Base-by-base conservation (phyloP, 2,329 filamentous ascomycete species). In the Periglandula ipomoeae region DNA sequence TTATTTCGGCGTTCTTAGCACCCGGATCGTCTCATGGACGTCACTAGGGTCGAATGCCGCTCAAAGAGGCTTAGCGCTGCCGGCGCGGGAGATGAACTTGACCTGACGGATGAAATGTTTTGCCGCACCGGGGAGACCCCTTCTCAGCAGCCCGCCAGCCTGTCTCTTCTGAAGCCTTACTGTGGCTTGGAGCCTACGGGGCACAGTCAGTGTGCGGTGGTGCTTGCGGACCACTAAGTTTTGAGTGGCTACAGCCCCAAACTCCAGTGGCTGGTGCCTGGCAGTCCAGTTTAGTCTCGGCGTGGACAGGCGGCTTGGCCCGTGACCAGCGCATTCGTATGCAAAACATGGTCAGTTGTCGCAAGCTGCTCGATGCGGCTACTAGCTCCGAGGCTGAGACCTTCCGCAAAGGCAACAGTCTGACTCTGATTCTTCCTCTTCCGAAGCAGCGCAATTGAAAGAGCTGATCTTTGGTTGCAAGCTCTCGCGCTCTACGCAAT, bases 21-120 rank as follows among this genome's bases (percentile, higher is more conserved):
- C 56, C 59, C 57, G 60, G 48, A 53, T 60, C 56, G 52, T 56
- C 55, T 56, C 59, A 62, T 56, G 23, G 27, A 44, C 50, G 48
- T 52, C 27, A 35, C 34, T 35, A 24, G 11, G 15, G n/a, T 17
- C 5, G 26, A 15, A 30, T 13, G 5, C n/a, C n/a, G 8, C 47
- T 15, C 13, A 19, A 44, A 40, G 30, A 5, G 35, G 47, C 44
- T 20, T 46, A 50, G 47, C 35, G 23, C 39, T 42, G 7, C 5
- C 2, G 22, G 24, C 8, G 1, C 5, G 20, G 39, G 22, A 20
- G n/a, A 37, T 20, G 5, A 34, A 26, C 1, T 34, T 10, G 34
- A 15, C 15, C 9, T 8, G 19, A 17, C 56, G 56, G 56, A 56
- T 39, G 46, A 56, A 55, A n/a, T 40, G 38, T 55, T 56, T 44